Evolutionary conservation across 2,329 filamentous ascomycete genomes (phyloP).

Genomic region (Penicillium italicum): DNA sequence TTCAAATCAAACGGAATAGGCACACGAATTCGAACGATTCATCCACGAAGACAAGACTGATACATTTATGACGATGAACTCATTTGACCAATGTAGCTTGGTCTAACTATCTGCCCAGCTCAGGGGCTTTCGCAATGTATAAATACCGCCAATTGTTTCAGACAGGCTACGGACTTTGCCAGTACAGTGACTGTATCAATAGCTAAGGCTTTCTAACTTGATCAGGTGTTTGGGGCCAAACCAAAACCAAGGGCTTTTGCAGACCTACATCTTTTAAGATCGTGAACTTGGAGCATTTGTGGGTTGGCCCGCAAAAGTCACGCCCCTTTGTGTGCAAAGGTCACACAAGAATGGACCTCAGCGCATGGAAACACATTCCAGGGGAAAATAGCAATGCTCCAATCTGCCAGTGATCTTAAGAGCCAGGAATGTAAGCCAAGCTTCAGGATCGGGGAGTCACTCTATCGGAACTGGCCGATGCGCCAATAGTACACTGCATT

Average conservation of each 20-base stretch:
- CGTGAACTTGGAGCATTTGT: no score
- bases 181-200: no score
- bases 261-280: background rate
- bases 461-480: background rate
- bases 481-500: background rate
- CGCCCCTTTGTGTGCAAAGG: background rate
- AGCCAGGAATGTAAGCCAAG: slow-evolving; percentile 14
- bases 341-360: background rate
- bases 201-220: no score
- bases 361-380: background rate
- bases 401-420: background rate
- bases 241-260: no score
- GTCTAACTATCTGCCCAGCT: no score
- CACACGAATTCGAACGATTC: no score
- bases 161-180: background rate
- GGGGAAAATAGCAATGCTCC: background rate
- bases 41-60: no score
- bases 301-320: background rate
- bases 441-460: background rate
- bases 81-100: no score
- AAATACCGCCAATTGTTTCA: background rate
- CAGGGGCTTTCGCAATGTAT: background rate
- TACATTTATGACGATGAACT: no score
- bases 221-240: no score
- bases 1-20: no score